Conservation (phyloP, 164 flowering plant species). For the Aristolochia contorta region DNA sequence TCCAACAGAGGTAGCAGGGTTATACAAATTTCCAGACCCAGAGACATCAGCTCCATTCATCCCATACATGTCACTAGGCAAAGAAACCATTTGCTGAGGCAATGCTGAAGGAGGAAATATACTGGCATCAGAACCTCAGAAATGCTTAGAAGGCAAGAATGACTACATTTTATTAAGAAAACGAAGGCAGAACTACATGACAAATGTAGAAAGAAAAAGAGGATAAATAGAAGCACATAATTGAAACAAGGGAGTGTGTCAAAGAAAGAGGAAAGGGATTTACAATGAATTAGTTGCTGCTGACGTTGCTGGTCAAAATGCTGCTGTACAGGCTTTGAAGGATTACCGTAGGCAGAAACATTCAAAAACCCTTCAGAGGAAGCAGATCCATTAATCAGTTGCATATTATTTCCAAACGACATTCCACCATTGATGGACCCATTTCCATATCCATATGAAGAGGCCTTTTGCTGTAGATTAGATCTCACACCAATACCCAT, state of each 20-base stretch:
- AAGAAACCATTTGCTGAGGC: constrained; percentile 18
- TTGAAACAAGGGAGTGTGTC: constrained; percentile 1
- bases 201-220: too few species aligned
- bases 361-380: constrained; percentile 54
- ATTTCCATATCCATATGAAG: constrained; percentile 48
- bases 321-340: constrained; percentile 45
- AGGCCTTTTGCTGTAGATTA: constrained; percentile 47
- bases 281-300: constrained; percentile 45
- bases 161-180: too few species aligned
- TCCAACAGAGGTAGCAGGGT: constrained; percentile 37
- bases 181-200: too few species aligned
- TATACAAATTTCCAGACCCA: constrained; percentile 56
- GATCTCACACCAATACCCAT: constrained; percentile 62
- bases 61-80: constrained; percentile 61
- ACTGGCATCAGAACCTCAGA: background rate
- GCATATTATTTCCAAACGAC: constrained; percentile 48
- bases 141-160: background rate
- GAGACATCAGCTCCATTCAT: constrained; percentile 41
- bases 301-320: constrained; percentile 56
- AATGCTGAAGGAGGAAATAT: constrained; percentile 5
- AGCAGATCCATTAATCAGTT: constrained; percentile 45
- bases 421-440: constrained; percentile 60
- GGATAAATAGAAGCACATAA: too few species aligned
- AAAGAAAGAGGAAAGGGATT: constrained; percentile 14
- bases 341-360: constrained; percentile 35